phyloP scores from a whole-genome alignment of 2,329 filamentous ascomycete species.

The Lachnum nothofagi region DNA sequence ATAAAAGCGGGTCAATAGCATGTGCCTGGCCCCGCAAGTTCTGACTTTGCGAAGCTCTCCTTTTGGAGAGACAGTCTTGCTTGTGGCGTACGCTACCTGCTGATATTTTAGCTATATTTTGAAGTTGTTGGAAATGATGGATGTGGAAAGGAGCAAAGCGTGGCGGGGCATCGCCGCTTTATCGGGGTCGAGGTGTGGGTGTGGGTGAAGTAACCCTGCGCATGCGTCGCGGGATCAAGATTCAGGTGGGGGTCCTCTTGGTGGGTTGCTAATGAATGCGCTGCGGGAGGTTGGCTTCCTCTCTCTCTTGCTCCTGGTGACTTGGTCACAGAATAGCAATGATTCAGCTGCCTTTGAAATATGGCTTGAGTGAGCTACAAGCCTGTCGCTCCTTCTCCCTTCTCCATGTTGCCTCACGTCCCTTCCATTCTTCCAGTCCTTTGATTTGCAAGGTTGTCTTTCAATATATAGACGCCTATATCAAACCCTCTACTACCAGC shows the following conservation, averaged over 20 bases:
- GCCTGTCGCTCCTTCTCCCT: no score
- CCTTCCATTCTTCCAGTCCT: no score
- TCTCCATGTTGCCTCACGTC: no score
- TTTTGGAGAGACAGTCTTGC: neutral
- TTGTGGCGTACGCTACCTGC: neutral
- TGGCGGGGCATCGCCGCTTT: neutral
- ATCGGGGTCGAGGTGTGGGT: neutral
- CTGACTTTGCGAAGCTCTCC: neutral
- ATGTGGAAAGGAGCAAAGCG: neutral
- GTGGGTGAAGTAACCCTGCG: neutral
- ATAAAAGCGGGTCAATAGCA: neutral
- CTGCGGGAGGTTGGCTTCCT: neutral
- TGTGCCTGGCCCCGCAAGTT: neutral
- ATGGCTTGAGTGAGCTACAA: neutral
- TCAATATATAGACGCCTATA: no score
- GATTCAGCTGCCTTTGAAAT: neutral
- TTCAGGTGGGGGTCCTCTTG: neutral
- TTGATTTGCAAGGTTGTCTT: no score
- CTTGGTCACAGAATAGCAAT: neutral
- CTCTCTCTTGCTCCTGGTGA: neutral
- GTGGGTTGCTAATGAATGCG: neutral
- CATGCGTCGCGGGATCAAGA: conserved; percentile 2
- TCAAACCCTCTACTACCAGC: no score
- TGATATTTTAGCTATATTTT: neutral
- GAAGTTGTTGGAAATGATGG: neutral